Evolutionary conservation across 371 early-diverging fungal species (phyloP).

Genomic region (Gilbertella persicaria): DNA sequence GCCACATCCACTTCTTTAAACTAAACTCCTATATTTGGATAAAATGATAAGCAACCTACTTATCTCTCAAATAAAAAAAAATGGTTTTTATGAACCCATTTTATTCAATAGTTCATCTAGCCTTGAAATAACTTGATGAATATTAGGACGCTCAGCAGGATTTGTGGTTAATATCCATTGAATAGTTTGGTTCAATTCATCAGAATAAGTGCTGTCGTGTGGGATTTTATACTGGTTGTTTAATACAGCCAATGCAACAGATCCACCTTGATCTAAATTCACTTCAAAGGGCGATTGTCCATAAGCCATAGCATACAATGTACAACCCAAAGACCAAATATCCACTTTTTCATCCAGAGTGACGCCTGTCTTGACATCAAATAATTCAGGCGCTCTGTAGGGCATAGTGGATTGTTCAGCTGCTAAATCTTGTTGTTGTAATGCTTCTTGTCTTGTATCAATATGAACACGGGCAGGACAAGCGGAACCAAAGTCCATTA

Average conservation of each 20-base stretch:
- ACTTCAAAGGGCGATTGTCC: conserved; percentile 70
- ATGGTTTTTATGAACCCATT: no score
- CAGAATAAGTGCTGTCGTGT: conserved; percentile 44
- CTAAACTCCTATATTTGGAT: neutral
- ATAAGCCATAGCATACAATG: conserved; percentile 70
- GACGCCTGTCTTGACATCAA: conserved; percentile 64
- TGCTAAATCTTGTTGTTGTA: conserved; percentile 64
- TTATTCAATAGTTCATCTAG: conserved; percentile 5
- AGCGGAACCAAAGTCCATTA: conserved; percentile 77
- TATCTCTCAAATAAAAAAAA: no score
- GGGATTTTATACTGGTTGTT: conserved; percentile 63
- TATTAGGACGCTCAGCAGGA: conserved; percentile 60
- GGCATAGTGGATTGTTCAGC: conserved; percentile 69
- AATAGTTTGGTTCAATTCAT: conserved; percentile 55
- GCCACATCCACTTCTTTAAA: neutral
- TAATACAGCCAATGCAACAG: conserved; percentile 64
- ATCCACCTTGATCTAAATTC: conserved; percentile 55
- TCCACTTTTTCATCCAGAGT: conserved; percentile 66
- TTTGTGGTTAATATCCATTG: conserved; percentile 61
- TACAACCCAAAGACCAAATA: conserved; percentile 75
- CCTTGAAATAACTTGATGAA: conserved; percentile 23
- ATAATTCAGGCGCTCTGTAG: conserved; percentile 76
- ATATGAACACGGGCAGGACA: conserved; percentile 55
- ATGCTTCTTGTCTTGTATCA: conserved; percentile 55
- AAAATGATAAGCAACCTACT: neutral